These are phyloP conservation scores for Xylaria sp. DNA, from an alignment of 2,329 filamentous ascomycete genomes.

Conservation along the genomic window DNA sequence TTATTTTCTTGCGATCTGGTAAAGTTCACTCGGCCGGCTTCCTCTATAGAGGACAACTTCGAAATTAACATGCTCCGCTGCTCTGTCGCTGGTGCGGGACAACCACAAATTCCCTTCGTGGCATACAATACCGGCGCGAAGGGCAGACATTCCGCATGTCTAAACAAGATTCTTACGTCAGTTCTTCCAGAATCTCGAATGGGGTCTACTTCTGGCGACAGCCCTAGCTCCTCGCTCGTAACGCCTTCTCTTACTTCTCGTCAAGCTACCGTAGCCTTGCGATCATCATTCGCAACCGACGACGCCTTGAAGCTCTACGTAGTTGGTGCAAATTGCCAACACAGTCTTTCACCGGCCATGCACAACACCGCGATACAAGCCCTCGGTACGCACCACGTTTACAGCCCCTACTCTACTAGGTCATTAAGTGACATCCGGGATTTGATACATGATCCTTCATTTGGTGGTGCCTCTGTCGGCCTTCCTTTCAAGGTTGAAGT, in stretches of 20 bases:
- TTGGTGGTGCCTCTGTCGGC: slow-evolving; percentile 78
- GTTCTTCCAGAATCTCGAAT: slow-evolving; percentile 61
- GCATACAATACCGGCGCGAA: slow-evolving; percentile 72
- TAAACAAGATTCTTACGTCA: slow-evolving; percentile 73
- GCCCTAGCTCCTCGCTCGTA: slow-evolving; percentile 43
- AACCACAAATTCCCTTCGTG: slow-evolving; percentile 64
- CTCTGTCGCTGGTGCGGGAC: slow-evolving; percentile 57
- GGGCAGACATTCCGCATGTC: slow-evolving; percentile 73
- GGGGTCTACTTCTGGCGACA: slow-evolving; percentile 35
- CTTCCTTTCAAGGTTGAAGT: slow-evolving; percentile 81
- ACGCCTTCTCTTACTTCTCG: slow-evolving; percentile 65
- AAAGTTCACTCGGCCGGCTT: slow-evolving; percentile 68
- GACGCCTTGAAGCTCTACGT: slow-evolving; percentile 79
- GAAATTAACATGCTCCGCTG: slow-evolving; percentile 67
- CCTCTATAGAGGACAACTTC: slow-evolving; percentile 70
- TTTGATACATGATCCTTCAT: slow-evolving; percentile 72
- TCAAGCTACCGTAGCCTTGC: slow-evolving; percentile 73
- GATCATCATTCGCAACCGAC: slow-evolving; percentile 69
- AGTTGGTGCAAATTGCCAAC: slow-evolving; percentile 76
- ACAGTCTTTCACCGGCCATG: slow-evolving; percentile 82
- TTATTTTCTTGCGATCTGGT: slow-evolving; percentile 70
- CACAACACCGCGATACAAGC: slow-evolving; percentile 75
- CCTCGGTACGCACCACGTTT: slow-evolving; percentile 76
- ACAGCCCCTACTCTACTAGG: slow-evolving; percentile 71
- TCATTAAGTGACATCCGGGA: slow-evolving; percentile 72